phyloP scores from a whole-genome alignment of 805 yeast genomes.

The Sugiyamaella smithiae region DNA sequence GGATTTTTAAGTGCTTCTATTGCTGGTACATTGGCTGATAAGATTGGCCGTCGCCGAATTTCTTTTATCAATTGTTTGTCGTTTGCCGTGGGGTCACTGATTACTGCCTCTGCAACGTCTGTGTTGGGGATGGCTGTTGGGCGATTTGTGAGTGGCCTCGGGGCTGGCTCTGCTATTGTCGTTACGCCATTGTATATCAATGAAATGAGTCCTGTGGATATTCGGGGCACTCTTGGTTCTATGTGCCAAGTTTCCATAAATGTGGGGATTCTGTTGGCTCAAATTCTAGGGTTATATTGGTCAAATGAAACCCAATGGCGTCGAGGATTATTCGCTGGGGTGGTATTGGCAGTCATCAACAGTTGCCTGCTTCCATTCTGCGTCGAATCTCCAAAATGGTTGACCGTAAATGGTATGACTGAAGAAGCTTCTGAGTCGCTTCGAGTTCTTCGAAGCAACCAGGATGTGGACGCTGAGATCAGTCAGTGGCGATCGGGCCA shows the following conservation, averaged over 20 bases:
- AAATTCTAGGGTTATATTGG: slow-evolving; percentile 65
- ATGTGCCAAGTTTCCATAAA: slow-evolving; percentile 87
- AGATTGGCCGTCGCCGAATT: slow-evolving; percentile 59
- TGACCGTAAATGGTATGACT: slow-evolving; percentile 47
- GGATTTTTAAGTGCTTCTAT: slow-evolving; percentile 73
- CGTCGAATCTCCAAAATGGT: slow-evolving; percentile 86
- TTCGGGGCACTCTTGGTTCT: slow-evolving; percentile 79
- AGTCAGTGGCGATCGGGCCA: slow-evolving; percentile 20
- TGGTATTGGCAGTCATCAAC: slow-evolving; percentile 50
- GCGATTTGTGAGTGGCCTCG: slow-evolving; percentile 75
- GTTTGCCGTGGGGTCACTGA: slow-evolving; percentile 58
- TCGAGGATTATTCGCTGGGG: slow-evolving; percentile 59
- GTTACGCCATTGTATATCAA: slow-evolving; percentile 78
- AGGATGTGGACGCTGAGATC: slow-evolving; percentile 30
- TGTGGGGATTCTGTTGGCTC: slow-evolving; percentile 79
- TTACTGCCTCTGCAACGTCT: slow-evolving; percentile 52
- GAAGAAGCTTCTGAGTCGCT: slow-evolving; percentile 43
- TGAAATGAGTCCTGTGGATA: slow-evolving; percentile 68
- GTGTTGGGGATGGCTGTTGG: slow-evolving; percentile 54
- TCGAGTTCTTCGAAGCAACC: slow-evolving; percentile 36
- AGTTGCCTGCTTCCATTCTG: slow-evolving; percentile 40
- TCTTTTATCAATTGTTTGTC: slow-evolving; percentile 50
- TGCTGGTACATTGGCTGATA: slow-evolving; percentile 64
- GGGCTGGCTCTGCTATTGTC: slow-evolving; percentile 86
- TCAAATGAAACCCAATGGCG: slow-evolving; percentile 74